phyloP scores from a whole-genome alignment of 2,329 filamentous ascomycete genomes.

The Epichloe baconii region DNA sequence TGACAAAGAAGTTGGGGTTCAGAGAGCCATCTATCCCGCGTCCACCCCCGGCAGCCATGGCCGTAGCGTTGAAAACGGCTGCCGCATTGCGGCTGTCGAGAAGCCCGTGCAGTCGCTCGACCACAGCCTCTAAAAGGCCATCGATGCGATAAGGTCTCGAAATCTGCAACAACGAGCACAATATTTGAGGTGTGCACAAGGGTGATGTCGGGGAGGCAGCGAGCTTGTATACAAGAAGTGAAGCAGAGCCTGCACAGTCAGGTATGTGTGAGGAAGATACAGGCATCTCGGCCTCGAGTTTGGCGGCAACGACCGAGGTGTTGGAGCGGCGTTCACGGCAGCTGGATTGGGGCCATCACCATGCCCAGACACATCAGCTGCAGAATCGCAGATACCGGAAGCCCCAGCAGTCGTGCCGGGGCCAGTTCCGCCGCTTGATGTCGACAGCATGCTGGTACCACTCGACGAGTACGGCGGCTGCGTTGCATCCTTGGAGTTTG shows the following conservation, averaged over 20 bases:
- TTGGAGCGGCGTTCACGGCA: slow-evolving; percentile 41
- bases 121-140: slow-evolving; percentile 80
- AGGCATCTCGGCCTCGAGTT: slow-evolving; percentile 67
- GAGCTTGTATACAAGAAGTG: slow-evolving; percentile 91
- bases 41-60: slow-evolving; percentile 92
- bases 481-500: slow-evolving; percentile 40
- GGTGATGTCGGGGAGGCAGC: slow-evolving; percentile 63
- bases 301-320: slow-evolving; percentile 43
- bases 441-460: slow-evolving; percentile 27
- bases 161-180: slow-evolving; percentile 89
- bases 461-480: slow-evolving; percentile 29
- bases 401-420: not conserved
- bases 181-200: slow-evolving; percentile 84
- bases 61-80: slow-evolving; percentile 93
- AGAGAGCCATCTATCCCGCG: slow-evolving; percentile 60
- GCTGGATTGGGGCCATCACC: slow-evolving; percentile 29
- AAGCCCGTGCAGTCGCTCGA: slow-evolving; percentile 77
- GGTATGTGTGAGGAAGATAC: slow-evolving; percentile 83
- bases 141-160: slow-evolving; percentile 88
- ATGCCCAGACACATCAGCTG: slow-evolving; percentile 17
- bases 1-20: slow-evolving; percentile 50
- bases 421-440: slow-evolving; percentile 13
- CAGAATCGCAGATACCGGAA: slow-evolving; percentile 26
- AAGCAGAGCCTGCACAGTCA: slow-evolving; percentile 79
- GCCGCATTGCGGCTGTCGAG: slow-evolving; percentile 90